A percentile compares a stretch with the other conserved stretches of the same genome.
These are phyloP conservation scores for Curvularia sp. DNA, from an alignment of 2,329 filamentous ascomycete species.

Conservation along the genomic window DNA sequence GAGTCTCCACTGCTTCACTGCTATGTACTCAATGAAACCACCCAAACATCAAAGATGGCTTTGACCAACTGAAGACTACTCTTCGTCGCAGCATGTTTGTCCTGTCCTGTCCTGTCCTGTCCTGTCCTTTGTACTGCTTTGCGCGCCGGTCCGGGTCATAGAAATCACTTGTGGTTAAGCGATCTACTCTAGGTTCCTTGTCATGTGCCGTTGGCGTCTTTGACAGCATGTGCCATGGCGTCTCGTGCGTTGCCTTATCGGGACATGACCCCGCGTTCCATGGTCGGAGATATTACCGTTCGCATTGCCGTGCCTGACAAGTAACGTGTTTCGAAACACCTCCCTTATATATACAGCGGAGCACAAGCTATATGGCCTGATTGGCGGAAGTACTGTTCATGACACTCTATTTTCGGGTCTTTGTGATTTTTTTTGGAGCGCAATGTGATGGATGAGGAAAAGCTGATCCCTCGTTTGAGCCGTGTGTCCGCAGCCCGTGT, in stretches of 20 bases:
- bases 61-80: slow-evolving; percentile 26
- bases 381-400: slow-evolving; percentile 18
- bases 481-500: slow-evolving; percentile 2
- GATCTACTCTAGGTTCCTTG: not conserved
- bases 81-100: slow-evolving; percentile 5
- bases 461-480: not conserved
- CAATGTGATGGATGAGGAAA: not conserved
- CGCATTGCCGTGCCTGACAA: not conserved
- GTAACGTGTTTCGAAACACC: slow-evolving; percentile 18
- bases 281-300: not conserved
- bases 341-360: slow-evolving; percentile 7
- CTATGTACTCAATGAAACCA: slow-evolving; percentile 45
- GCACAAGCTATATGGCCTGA: not conserved
- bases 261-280: not conserved
- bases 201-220: not conserved
- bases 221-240: not conserved
- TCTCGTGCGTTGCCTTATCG: slow-evolving; percentile 1
- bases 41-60: slow-evolving; percentile 43
- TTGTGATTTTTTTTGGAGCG: not conserved
- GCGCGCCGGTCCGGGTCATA: not conserved
- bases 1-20: slow-evolving; percentile 41
- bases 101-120: no score
- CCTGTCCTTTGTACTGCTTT: not conserved
- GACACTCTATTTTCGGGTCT: slow-evolving; percentile 1
- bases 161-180: not conserved